Evolutionary conservation across 2,329 filamentous ascomycete species (phyloP).

Genomic region (Cadophora gregata): DNA sequence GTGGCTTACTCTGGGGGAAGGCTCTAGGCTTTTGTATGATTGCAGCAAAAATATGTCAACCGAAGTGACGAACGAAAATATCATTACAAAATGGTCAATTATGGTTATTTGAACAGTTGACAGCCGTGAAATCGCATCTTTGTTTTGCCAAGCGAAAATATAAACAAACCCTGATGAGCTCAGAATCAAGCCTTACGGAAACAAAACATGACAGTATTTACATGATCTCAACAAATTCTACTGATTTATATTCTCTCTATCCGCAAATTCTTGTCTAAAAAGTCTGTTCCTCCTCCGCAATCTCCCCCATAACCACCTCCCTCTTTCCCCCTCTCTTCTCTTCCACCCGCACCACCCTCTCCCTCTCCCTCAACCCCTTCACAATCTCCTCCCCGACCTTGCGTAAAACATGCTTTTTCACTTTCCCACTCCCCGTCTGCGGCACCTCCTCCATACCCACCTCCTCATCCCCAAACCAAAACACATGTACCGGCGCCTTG

Average conservation of each 20-base stretch:
- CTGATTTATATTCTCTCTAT: neutral
- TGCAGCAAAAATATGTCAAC: no score
- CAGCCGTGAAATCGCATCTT: neutral
- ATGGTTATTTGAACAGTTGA: neutral
- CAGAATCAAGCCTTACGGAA: neutral
- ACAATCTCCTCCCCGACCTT: conserved; percentile 34
- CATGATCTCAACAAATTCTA: neutral
- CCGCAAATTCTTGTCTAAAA: neutral
- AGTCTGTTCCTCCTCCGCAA: conserved; percentile 9
- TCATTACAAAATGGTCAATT: neutral
- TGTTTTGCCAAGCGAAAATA: neutral
- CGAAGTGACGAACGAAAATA: no score
- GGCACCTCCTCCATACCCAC: conserved; percentile 59
- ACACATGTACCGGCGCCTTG: conserved; percentile 75
- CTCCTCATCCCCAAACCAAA: conserved; percentile 72
- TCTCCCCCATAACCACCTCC: neutral
- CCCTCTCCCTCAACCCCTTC: conserved; percentile 14
- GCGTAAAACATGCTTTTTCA: conserved; percentile 59
- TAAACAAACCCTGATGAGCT: neutral
- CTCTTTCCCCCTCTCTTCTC: neutral
- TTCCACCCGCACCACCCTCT: neutral
- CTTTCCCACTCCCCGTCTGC: conserved; percentile 75
- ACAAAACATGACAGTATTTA: neutral
- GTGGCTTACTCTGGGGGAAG: no score
- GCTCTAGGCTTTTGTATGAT: no score